Evolutionary conservation across 1,284 basidiomycete genomes (phyloP).

Genomic region (Leccinum insolens): DNA sequence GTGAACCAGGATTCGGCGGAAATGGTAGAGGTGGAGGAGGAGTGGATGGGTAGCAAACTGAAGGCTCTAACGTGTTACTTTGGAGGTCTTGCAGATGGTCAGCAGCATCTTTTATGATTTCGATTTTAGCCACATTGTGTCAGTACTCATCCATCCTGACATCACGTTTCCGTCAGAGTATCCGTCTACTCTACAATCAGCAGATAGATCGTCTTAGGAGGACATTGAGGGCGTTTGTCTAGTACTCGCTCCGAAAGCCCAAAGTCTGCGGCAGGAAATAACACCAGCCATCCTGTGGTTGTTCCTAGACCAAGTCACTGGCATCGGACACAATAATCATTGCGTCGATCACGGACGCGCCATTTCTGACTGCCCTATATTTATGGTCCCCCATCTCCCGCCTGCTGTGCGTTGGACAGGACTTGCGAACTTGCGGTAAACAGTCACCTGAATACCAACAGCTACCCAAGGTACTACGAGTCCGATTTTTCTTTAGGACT

Average conservation of each 20-base stretch:
- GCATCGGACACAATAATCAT: neutral
- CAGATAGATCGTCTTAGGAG: neutral
- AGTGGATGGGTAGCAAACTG: slow-evolving; percentile 85
- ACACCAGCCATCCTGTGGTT: neutral
- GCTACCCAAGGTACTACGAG: neutral
- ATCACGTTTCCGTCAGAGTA: neutral
- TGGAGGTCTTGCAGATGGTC: slow-evolving; percentile 70
- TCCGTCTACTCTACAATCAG: neutral
- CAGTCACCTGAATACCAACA: neutral
- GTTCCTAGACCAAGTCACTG: neutral
- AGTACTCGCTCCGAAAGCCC: too few species aligned
- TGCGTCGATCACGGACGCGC: neutral
- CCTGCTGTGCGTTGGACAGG: neutral
- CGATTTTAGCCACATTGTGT: neutral
- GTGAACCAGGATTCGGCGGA: slow-evolving; percentile 37
- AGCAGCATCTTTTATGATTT: slow-evolving; percentile 57
- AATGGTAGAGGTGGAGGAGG: slow-evolving; percentile 82
- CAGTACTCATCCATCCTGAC: neutral
- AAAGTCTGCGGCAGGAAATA: neutral
- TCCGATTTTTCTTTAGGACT: neutral
- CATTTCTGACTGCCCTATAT: neutral
- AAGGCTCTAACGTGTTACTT: slow-evolving; percentile 86
- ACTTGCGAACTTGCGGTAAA: neutral
- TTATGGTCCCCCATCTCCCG: neutral
- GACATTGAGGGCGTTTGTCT: neutral